phyloP scores from a whole-genome alignment of 305 asterid genomes.

The Fraxinus floribunda region DNA sequence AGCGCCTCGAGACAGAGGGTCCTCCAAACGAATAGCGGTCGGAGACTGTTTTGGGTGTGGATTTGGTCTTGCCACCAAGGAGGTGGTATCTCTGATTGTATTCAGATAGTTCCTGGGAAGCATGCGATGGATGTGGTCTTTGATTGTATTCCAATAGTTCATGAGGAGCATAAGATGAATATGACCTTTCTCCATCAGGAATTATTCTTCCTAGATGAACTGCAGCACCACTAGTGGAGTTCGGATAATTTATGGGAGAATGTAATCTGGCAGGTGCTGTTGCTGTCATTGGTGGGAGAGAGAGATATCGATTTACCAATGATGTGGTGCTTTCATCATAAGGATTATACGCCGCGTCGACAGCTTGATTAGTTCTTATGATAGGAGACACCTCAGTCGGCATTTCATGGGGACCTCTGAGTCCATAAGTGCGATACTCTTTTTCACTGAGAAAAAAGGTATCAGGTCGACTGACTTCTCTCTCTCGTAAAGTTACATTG shows the following conservation, averaged over 20 bases:
- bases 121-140: conserved; percentile 33
- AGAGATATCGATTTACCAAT: conserved; percentile 66
- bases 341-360: conserved; percentile 33
- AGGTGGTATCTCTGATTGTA: conserved; percentile 27
- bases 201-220: conserved; percentile 25
- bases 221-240: conserved; percentile 30
- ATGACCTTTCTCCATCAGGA: conserved; percentile 28
- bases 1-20: conserved; percentile 39
- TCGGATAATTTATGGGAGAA: conserved; percentile 27
- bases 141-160: conserved; percentile 31
- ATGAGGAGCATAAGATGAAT: conserved; percentile 24
- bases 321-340: conserved; percentile 61
- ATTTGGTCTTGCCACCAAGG: conserved; percentile 34
- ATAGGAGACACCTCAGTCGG: conserved; percentile 31
- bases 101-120: conserved; percentile 28
- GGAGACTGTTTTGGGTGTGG: conserved; percentile 47
- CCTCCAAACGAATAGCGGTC: conserved; percentile 62
- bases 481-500: conserved; percentile 31
- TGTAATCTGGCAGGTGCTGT: conserved; percentile 35
- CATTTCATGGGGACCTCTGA: conserved; percentile 34
- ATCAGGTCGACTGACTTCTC: conserved; percentile 33
- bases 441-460: conserved; percentile 45
- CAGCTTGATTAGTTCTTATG: conserved; percentile 18
- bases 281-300: conserved; percentile 42
- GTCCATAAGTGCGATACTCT: conserved; percentile 60